Base-by-base conservation (phyloP, 176 grass and related monocot genomes). In the Aegilops speltoides region DNA sequence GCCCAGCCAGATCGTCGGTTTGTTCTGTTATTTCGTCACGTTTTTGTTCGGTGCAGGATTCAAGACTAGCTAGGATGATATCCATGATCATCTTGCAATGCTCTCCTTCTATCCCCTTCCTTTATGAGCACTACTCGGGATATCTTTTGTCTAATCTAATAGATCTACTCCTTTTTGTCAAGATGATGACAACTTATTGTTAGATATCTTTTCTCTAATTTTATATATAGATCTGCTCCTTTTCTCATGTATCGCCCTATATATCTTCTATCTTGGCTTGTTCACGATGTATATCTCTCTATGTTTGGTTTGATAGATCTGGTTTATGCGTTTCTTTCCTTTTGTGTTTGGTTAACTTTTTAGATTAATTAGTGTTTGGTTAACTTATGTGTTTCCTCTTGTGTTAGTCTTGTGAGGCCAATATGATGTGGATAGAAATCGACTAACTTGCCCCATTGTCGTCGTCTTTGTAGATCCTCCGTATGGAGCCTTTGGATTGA, bases 401-500 rank as follows among this genome's bases (percentile, higher is more conserved):
- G 50, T 54, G 50, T 54, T 54, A 16, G 6, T 54, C 50, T 54
- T 54, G 16, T 54, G 6, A 54, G 50, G 48, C 48, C 48, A 52
- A 17, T 52, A 52, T 50, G 46, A 50, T 52, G 15, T 52, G 48
- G 15, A 52, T 17, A 52, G 50, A 54, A 14, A 32, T 54, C 50
- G 29, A 33, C 9, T 68, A 15, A 65, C 9, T 57, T 52, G 14
- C 61, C 24, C 29, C 4, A 14, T 78, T 13, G 17, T 14, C 20
- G 23, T 43, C 8, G 10, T 43, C 28, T 84, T 57, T 26, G 68
- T 40, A 85, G 69, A 65, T 79, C 29, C 28, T 68, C 63, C 80
- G 10, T 79, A 72, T 81, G 79, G 54, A 57, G 72, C 71, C 25
- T 89, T 81, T 12, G 37, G 23, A n/a, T 41, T 34, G 16, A 57